Conservation (phyloP, 2,329 filamentous ascomycete species). For the Penicillium capsulatum region DNA sequence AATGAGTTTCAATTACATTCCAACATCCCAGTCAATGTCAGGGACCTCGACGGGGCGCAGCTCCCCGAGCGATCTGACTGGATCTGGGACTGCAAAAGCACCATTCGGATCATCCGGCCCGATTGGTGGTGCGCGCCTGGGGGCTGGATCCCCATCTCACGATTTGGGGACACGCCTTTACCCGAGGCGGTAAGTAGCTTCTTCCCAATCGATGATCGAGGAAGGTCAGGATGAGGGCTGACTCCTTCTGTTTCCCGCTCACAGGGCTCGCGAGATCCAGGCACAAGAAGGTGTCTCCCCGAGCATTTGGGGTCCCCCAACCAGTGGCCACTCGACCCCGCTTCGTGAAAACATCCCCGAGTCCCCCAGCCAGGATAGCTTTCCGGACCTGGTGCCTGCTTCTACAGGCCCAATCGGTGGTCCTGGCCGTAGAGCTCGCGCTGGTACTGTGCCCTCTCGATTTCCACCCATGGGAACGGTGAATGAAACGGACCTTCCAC, state of each 20-base stretch:
- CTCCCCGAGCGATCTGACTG: slow-evolving; percentile 71
- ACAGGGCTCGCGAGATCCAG: slow-evolving; percentile 90
- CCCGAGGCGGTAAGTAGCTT: slow-evolving; percentile 74
- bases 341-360: slow-evolving; percentile 96
- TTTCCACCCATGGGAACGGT: slow-evolving; percentile 73
- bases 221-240: neutral
- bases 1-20: slow-evolving; percentile 77
- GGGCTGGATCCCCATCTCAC: slow-evolving; percentile 92
- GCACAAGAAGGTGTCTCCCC: slow-evolving; percentile 83
- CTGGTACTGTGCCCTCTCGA: slow-evolving; percentile 91
- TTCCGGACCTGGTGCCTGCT: slow-evolving; percentile 79
- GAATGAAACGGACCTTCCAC: slow-evolving; percentile 54
- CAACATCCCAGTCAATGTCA: slow-evolving; percentile 65
- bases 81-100: slow-evolving; percentile 62
- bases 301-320: slow-evolving; percentile 88
- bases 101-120: slow-evolving; percentile 62
- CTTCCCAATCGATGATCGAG: neutral
- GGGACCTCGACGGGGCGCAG: slow-evolving; percentile 75
- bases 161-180: slow-evolving; percentile 78
- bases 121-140: slow-evolving; percentile 62
- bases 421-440: slow-evolving; percentile 73
- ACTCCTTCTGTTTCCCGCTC: slow-evolving; percentile 9
- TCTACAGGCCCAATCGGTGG: slow-evolving; percentile 61
- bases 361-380: slow-evolving; percentile 86
- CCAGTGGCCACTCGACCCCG: slow-evolving; percentile 92